Percentiles rank a stretch among this genome's conserved stretches.
Evolutionary conservation across 2,329 filamentous ascomycete species (phyloP).

Genomic region (Trichophaea hybrida): DNA sequence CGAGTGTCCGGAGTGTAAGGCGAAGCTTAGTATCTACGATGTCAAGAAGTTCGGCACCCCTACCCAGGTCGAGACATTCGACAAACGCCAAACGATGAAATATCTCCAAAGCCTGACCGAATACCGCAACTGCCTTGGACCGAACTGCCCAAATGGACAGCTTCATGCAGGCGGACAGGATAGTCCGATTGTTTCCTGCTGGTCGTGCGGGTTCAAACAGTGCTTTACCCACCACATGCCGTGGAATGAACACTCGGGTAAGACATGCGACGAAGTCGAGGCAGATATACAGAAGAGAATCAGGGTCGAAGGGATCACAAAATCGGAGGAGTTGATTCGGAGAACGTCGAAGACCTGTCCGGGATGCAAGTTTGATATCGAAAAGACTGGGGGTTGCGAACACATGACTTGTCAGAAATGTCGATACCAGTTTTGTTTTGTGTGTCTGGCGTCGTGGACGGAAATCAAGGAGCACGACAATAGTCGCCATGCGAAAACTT

Average conservation of each 20-base stretch:
- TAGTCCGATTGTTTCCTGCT: background rate
- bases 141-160: background rate
- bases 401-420: background rate
- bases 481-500: background rate
- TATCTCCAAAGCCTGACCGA: background rate
- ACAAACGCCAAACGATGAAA: background rate
- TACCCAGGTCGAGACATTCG: background rate
- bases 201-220: background rate
- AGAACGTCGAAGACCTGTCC: background rate
- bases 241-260: background rate
- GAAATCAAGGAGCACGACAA: background rate
- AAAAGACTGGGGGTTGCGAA: background rate
- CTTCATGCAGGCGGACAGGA: background rate
- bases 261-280: background rate
- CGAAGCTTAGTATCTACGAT: background rate
- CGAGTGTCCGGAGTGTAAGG: background rate
- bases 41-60: background rate
- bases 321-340: background rate
- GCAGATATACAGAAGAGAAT: background rate
- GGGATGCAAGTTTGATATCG: background rate
- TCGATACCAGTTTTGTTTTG: background rate
- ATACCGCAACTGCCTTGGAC: background rate
- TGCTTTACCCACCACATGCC: background rate
- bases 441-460: background rate
- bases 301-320: background rate